Evolutionary conservation across 2,329 filamentous ascomycete genomes (phyloP).

Genomic region (Exophiala sideris): DNA sequence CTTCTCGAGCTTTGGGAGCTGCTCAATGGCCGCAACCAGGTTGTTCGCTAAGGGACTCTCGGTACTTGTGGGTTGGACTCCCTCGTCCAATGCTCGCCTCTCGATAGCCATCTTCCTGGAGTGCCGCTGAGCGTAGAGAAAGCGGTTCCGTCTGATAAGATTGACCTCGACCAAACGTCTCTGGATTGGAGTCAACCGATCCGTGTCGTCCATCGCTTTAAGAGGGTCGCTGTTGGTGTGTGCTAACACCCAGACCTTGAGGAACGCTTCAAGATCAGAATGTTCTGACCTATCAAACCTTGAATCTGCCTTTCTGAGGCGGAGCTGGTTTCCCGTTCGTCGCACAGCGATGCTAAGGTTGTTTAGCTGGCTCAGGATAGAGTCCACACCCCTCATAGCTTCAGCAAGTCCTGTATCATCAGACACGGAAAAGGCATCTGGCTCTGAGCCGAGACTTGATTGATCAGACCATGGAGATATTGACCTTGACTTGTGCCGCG

Average conservation of each 20-base stretch:
- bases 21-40: too few relatives aligned
- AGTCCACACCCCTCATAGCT: constrained; percentile 1
- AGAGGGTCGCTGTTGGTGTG: not conserved
- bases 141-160: constrained; percentile 2
- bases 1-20: too few relatives aligned
- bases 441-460: not conserved
- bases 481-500: not conserved
- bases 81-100: not conserved
- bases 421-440: too few relatives aligned
- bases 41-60: too few relatives aligned
- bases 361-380: not conserved
- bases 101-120: not conserved
- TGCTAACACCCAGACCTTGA: not conserved
- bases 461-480: constrained; percentile 7
- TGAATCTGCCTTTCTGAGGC: not conserved
- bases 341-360: constrained; percentile 1
- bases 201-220: not conserved
- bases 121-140: constrained; percentile 1
- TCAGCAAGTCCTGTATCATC: too few relatives aligned
- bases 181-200: not conserved
- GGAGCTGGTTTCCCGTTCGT: not conserved
- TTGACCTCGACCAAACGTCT: not conserved
- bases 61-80: too few relatives aligned
- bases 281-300: not conserved
- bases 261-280: not conserved